Conservation (phyloP, 2,329 filamentous ascomycete genomes). For the Parascedosporium putredinis region DNA sequence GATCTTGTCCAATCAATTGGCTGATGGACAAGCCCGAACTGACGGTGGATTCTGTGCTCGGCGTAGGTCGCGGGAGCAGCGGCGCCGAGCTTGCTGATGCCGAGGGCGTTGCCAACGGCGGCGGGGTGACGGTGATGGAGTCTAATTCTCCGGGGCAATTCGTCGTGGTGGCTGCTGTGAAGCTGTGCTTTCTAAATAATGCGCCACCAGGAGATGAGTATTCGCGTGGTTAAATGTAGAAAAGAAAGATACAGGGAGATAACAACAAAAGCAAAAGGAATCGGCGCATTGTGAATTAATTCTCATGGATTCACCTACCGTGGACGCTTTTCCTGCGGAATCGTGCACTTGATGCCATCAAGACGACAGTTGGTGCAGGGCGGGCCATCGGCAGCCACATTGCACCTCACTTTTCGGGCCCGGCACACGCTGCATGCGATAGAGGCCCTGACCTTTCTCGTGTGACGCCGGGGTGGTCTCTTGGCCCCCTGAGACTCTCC, state of each 20-base stretch:
- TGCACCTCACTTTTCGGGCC: slow-evolving; percentile 6
- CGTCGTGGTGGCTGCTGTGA: not conserved
- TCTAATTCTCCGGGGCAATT: no score
- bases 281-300: no score
- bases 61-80: not conserved
- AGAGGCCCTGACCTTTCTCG: slow-evolving; percentile 4
- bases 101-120: not conserved
- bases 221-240: no score
- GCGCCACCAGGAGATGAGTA: no score
- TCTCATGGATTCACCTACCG: not conserved
- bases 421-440: slow-evolving; percentile 5
- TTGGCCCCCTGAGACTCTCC: not conserved
- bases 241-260: no score
- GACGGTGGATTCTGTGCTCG: not conserved
- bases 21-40: no score
- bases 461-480: not conserved
- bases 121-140: not conserved
- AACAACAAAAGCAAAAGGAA: no score
- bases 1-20: no score
- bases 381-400: slow-evolving; percentile 4
- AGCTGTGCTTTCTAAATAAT: not conserved
- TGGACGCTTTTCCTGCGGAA: not conserved
- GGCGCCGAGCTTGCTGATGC: no score
- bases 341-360: slow-evolving; percentile 5
- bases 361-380: slow-evolving; percentile 8